Base-by-base conservation (phyloP, 257 asterid species). In the Solanum stenotomum region DNA sequence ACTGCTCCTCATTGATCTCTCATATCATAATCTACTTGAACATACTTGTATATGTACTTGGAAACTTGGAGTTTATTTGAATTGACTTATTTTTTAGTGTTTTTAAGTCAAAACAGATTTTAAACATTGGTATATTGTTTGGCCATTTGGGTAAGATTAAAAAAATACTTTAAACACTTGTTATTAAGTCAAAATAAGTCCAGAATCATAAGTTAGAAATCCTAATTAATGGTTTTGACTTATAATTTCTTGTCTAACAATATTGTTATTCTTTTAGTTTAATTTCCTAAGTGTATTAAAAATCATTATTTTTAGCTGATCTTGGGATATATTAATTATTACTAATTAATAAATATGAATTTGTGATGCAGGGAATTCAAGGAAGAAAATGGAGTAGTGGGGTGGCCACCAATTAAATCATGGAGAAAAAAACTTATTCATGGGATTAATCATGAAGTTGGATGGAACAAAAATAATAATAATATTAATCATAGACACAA, bases 341-440 rank as follows among this genome's bases (percentile, higher is more conserved):
- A 20, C 11, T 56, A 56, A 56, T 20, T 56, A 56, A 56, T 56
- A 56, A 56, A 56, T 56, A 56, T 56, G 25, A 20, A 56, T 56
- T 56, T 56, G 65, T 56, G 65, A 68, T 68, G 84, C 89, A 91
- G 94, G 37, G 88, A 74, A 74, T 86, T 46, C 27, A 89, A 74
- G 37, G 84, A 78, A 38, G 87, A 79, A 75, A 90, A 84, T 18
- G 85, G 86, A 3, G 85, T 86, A 87, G 92, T 92, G 65, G 96
- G 96, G 33, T 94, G 98, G 98, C 96, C 98, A 74, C 98, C 96
- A 59, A 88, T 93, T 6, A 94, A 89, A 25, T 86, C 92, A 0
- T 91, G 92, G 95, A 92, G 96, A 93, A 92, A 91, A 90, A 92
- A 87, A 89, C 65, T 56, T 6, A 56, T 56, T 56, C 65, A 18